Percentiles rank a stretch among this genome's conserved stretches.
Conservation (phyloP, 148 eudicot species). For the Persicaria maculosa region DNA sequence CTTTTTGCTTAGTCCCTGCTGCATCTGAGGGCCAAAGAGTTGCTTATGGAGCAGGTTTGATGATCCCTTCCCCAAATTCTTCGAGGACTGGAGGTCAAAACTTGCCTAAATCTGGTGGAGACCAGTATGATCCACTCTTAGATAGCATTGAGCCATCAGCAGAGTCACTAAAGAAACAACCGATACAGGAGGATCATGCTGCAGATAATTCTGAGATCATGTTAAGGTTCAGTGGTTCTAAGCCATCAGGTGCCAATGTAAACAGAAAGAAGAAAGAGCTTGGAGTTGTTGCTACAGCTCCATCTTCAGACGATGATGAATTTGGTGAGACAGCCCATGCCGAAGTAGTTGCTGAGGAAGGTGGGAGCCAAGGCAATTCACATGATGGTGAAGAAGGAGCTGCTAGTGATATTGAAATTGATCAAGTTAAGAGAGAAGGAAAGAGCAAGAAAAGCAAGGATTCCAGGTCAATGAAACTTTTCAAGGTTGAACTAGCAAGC, state of each 20-base stretch:
- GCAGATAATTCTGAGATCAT: constrained; percentile 39
- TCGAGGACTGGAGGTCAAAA: constrained; percentile 25
- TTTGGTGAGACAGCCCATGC: constrained; percentile 91
- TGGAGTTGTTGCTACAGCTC: constrained; percentile 33
- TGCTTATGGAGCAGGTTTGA: constrained; percentile 23
- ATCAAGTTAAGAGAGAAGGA: constrained; percentile 60
- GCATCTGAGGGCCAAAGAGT: constrained; percentile 34
- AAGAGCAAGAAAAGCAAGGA: constrained; percentile 64
- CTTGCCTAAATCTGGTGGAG: constrained; percentile 40
- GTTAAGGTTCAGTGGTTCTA: constrained; percentile 38
- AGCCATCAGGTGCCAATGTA: constrained; percentile 43
- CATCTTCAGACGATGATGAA: constrained; percentile 58
- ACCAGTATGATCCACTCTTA: constrained; percentile 87
- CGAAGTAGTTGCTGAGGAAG: constrained; percentile 73
- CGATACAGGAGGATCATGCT: constrained; percentile 36
- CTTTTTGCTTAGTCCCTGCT: constrained; percentile 31
- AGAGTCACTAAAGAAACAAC: constrained; percentile 39
- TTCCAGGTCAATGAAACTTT: constrained; percentile 79
- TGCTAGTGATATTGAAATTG: constrained; percentile 64
- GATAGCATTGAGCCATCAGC: constrained; percentile 91
- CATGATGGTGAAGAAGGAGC: constrained; percentile 34
- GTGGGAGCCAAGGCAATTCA: constrained; percentile 50
- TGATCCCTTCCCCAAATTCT: constrained; percentile 30
- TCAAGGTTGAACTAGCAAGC: constrained; percentile 72
- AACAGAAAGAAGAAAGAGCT: constrained; percentile 42